Evolutionary conservation across 345 rosid species (phyloP), one percentile per base, ranked within the genome.

Genomic region (Ricinus communis): DNA sequence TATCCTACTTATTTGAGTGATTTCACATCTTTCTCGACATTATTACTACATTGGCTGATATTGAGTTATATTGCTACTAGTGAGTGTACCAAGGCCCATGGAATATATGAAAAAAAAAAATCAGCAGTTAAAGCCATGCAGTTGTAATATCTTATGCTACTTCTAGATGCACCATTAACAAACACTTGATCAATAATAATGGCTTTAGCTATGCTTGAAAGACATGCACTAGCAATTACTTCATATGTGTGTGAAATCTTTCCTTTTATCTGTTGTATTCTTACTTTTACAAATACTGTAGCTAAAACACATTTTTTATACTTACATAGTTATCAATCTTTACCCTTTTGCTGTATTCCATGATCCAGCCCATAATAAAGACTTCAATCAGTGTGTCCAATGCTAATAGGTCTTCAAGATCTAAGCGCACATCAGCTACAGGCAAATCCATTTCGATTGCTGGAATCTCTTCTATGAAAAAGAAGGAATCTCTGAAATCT

Each of bases 351-450:
- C 30, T 71, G 28, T 28, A 61, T 22, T 62, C 65, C 27, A 66
- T 75, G 61, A 41, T 70, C 56, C 82, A 89, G 94, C 77, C 83
- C 57, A 21, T 22, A 33, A 72, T 67, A 59, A 80, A 77, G 75
- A 80, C 75, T 8, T 19, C 71, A 65, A 18, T 74, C 49, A 62
- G 56, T 71, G 68, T 65, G 74, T 73, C 83, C 72, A 79, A 53
- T 77, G 79, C 79, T 46, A 71, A 53, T 71, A 81, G 77, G 78
- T 80, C 79, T 22, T 67, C 73, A 52, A 76, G 81, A 57, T 69
- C 84, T 60, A 81, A 84, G 69, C 25, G 59, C 54, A 73, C 66
- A 33, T 47, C 77, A 12, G 50, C 21, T 61, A 57, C 67, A 45
- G 80, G 61, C 33, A 85, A 85, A 70, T 64, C 79, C 36, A 57